A percentile compares a stretch with the other conserved stretches of the same genome.
Conservation (phyloP, 345 rosid species). For the Hibiscus trionum region DNA sequence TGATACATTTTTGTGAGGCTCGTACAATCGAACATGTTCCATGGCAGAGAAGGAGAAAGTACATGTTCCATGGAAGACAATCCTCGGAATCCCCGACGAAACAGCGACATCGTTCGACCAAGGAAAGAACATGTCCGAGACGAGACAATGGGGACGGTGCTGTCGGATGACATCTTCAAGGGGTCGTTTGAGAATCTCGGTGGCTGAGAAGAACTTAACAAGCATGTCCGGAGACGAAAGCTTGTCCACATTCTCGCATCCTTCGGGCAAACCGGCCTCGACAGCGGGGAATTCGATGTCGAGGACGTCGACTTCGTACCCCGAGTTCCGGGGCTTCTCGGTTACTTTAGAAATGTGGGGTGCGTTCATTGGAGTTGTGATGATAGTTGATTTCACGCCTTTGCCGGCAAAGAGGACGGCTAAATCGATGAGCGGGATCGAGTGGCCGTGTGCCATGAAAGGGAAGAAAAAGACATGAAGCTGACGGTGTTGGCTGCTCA, state of each 20-base stretch:
- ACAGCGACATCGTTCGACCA: conserved; percentile 42
- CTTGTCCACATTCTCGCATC: conserved; percentile 13
- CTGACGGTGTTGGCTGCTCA: conserved; percentile 1
- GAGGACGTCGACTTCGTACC: conserved; percentile 14
- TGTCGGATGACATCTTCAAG: conserved; percentile 8
- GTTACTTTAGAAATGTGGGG: conserved; percentile 15
- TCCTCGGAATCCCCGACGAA: conserved; percentile 32
- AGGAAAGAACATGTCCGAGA: conserved; percentile 52
- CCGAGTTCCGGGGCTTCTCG: conserved; percentile 5
- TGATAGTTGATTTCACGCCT: conserved; percentile 28
- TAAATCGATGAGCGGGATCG: conserved; percentile 32
- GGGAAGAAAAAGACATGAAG: conserved; percentile 35
- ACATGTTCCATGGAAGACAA: conserved; percentile 46
- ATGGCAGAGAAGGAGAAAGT: conserved; percentile 26
- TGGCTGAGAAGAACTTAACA: conserved; percentile 11
- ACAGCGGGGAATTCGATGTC: conserved; percentile 17
- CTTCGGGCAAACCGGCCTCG: conserved; percentile 28
- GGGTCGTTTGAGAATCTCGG: not conserved
- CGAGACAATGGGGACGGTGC: conserved; percentile 31
- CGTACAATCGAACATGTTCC: conserved; percentile 18
- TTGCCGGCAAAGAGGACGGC: conserved; percentile 26
- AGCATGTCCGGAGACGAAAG: conserved; percentile 1
- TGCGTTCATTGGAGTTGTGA: conserved; percentile 27
- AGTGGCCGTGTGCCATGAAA: conserved; percentile 25
- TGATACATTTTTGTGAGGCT: conserved; percentile 23